These are phyloP conservation scores for Aurinia saxatilis DNA, from an alignment of 345 rosid species.

Conservation along the genomic window DNA sequence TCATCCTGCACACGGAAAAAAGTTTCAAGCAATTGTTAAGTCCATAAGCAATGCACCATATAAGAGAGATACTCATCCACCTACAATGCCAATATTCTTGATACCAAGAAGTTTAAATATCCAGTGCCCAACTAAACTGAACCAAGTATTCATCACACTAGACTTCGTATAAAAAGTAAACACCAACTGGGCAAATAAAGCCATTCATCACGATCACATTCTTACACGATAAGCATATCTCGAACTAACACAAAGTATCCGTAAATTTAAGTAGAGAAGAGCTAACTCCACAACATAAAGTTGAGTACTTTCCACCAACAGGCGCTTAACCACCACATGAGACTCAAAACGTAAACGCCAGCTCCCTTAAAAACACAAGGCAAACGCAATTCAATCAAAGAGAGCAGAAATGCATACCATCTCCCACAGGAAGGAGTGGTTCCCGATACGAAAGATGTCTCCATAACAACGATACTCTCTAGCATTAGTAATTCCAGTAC, in stretches of 20 bases:
- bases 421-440: slow-evolving; percentile 39
- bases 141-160: not conserved
- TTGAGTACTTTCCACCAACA: not conserved
- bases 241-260: too few relatives aligned
- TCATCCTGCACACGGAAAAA: slow-evolving; percentile 55
- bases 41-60: slow-evolving; percentile 11
- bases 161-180: too few relatives aligned
- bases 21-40: not conserved
- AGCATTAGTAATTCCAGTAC: slow-evolving; percentile 53
- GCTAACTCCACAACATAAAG: not conserved
- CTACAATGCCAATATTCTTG: too few relatives aligned
- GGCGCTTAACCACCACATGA: too few relatives aligned
- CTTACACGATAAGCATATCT: too few relatives aligned
- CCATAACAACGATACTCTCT: slow-evolving; percentile 87
- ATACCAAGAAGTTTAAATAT: too few relatives aligned
- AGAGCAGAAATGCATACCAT: slow-evolving; percentile 32
- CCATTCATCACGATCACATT: too few relatives aligned
- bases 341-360: too few relatives aligned
- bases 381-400: not conserved
- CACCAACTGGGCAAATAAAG: too few relatives aligned
- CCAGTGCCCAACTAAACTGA: not conserved
- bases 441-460: slow-evolving; percentile 74
- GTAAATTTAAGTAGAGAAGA: not conserved
- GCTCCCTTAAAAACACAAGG: too few relatives aligned
- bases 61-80: not conserved